These are phyloP conservation scores for Berkeleyomyces rouxiae DNA, from an alignment of 2,329 filamentous ascomycete genomes.

Conservation along the genomic window DNA sequence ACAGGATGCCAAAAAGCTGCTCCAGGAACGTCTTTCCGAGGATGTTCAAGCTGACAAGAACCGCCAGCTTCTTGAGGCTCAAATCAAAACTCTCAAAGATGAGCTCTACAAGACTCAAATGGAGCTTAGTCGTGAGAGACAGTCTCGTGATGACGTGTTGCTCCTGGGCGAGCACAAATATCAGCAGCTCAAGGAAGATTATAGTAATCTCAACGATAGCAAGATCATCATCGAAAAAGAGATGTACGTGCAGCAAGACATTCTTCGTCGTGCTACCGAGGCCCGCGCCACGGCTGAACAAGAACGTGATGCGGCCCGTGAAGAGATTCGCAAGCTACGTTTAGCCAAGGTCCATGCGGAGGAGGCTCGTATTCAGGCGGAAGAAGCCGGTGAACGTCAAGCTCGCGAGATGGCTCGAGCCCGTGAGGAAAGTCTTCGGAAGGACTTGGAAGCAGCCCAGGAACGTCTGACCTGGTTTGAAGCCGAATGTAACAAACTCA, in stretches of 20 bases:
- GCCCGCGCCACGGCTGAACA: constrained; percentile 64
- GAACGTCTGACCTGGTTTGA: constrained; percentile 65
- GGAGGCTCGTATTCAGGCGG: constrained; percentile 68
- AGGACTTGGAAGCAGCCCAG: constrained; percentile 66
- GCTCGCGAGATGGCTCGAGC: constrained; percentile 66
- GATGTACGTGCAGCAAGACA: constrained; percentile 88
- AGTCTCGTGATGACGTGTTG: constrained; percentile 86
- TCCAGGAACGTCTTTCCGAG: constrained; percentile 78
- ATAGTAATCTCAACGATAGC: constrained; percentile 70
- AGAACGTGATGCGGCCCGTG: constrained; percentile 76
- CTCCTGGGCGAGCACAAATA: constrained; percentile 82
- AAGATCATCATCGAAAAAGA: constrained; percentile 98
- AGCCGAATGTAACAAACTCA: constrained; percentile 58
- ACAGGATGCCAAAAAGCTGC: constrained; percentile 66
- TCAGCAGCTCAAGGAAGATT: constrained; percentile 67
- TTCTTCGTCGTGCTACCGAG: constrained; percentile 70
- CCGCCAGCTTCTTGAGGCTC: constrained; percentile 65
- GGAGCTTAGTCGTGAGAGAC: constrained; percentile 77
- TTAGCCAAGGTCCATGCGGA: constrained; percentile 74
- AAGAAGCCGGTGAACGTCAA: constrained; percentile 62
- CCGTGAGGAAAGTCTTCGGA: constrained; percentile 57
- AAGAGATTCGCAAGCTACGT: constrained; percentile 66
- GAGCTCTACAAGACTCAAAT: constrained; percentile 73
- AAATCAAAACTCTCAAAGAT: constrained; percentile 73
- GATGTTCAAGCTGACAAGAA: constrained; percentile 73